A percentile compares a stretch with the other conserved stretches of the same genome.
Conservation (phyloP, 2,329 filamentous ascomycete species). For the Lachnellula cervina region DNA sequence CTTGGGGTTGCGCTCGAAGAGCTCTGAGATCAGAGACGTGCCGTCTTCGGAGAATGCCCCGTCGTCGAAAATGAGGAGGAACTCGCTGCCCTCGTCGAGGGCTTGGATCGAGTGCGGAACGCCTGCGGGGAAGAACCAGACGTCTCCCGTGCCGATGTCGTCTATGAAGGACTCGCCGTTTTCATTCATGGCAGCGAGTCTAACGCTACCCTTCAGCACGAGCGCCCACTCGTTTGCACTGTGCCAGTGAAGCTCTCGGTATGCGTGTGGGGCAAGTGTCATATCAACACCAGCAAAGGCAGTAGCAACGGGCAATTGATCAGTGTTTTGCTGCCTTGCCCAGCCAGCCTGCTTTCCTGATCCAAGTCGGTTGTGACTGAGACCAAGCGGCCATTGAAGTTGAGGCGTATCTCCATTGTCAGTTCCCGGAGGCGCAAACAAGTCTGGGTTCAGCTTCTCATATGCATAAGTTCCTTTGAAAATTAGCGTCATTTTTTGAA, state of each 20-base stretch:
- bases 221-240: conserved; percentile 49
- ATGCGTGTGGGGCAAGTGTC: conserved; percentile 51
- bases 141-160: conserved; percentile 45
- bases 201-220: conserved; percentile 49
- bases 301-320: conserved; percentile 42
- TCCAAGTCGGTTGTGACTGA: conserved; percentile 43
- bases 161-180: conserved; percentile 45
- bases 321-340: conserved; percentile 52
- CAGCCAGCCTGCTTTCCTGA: conserved; percentile 41
- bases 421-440: conserved; percentile 48
- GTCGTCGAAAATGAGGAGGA: conserved; percentile 56
- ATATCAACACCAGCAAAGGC: conserved; percentile 56
- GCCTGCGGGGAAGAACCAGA: conserved; percentile 43
- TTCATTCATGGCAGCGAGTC: conserved; percentile 48
- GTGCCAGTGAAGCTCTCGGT: conserved; percentile 62
- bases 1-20: conserved; percentile 29
- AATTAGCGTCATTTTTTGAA: neutral
- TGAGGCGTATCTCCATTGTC: conserved; percentile 45
- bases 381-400: conserved; percentile 50
- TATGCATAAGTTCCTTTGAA: conserved; percentile 40
- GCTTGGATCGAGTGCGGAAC: conserved; percentile 50
- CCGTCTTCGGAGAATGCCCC: conserved; percentile 54
- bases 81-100: conserved; percentile 51
- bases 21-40: conserved; percentile 47
- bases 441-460: conserved; percentile 50